Conservation (phyloP, 2,329 filamentous ascomycete genomes). For the Lojkania enalia region DNA sequence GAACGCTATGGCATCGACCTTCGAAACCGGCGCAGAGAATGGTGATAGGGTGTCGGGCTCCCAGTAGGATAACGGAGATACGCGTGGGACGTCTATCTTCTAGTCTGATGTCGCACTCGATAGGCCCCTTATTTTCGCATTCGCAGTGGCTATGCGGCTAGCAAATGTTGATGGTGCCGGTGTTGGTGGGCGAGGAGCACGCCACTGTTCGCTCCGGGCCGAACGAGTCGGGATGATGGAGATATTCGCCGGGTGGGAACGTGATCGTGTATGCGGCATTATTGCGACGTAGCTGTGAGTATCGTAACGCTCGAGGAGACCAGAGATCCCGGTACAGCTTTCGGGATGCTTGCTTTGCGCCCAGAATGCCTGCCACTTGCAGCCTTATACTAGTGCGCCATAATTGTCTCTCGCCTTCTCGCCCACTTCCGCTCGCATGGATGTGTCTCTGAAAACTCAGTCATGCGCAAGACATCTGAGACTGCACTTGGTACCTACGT, state of each 20-base stretch:
- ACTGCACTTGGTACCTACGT: no score
- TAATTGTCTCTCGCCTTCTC: no score
- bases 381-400: no score
- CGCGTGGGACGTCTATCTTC: not conserved
- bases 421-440: no score
- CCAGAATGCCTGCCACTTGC: no score
- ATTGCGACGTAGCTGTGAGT: no score
- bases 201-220: not conserved
- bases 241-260: not conserved
- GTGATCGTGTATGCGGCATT: not conserved
- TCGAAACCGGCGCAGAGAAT: not conserved
- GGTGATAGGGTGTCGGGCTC: not conserved
- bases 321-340: no score
- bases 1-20: not conserved
- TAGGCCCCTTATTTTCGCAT: not conserved
- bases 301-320: no score
- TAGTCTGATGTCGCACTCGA: not conserved
- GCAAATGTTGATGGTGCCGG: not conserved
- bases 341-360: no score
- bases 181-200: slow-evolving; percentile 1
- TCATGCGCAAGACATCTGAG: no score
- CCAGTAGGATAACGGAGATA: slow-evolving; percentile 4
- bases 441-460: no score
- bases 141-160: not conserved
- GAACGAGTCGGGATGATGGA: not conserved